These are phyloP conservation scores for Ustilago vetiveriae DNA, from an alignment of 1,284 basidiomycete species.

Conservation along the genomic window DNA sequence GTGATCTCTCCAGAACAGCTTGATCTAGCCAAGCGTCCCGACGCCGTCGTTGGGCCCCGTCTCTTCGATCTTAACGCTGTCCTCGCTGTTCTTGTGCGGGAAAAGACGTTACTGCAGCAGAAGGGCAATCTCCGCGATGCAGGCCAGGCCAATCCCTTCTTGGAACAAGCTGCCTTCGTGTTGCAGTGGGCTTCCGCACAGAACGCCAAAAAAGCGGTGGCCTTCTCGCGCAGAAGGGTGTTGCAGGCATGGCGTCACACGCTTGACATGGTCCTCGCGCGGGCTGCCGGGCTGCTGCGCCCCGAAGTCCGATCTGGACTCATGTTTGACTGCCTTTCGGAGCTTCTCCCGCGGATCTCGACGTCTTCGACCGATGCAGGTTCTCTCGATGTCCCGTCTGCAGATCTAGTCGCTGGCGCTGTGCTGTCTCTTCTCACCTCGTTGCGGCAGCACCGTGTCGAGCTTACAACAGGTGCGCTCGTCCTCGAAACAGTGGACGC, in stretches of 20 bases:
- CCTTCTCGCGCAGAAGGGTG: constrained; percentile 48
- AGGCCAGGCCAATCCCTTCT: constrained; percentile 48
- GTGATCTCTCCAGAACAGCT: constrained; percentile 70
- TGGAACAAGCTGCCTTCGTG: constrained; percentile 53
- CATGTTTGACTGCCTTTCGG: constrained; percentile 60
- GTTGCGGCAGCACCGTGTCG: constrained; percentile 68
- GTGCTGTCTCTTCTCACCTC: constrained; percentile 84
- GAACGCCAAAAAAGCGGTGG: constrained; percentile 60
- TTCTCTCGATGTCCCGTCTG: constrained; percentile 74
- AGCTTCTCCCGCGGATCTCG: constrained; percentile 58
- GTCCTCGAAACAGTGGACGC: constrained; percentile 59
- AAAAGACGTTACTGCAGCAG: constrained; percentile 50
- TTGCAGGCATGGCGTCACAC: constrained; percentile 62
- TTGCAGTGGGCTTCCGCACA: constrained; percentile 59
- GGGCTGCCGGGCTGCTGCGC: constrained; percentile 53
- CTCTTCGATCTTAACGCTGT: constrained; percentile 80
- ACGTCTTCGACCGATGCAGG: constrained; percentile 47
- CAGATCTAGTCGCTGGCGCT: constrained; percentile 82
- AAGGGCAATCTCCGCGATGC: constrained; percentile 50
- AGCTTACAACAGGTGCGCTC: constrained; percentile 34
- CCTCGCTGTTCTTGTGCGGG: constrained; percentile 66
- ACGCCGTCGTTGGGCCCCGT: constrained; percentile 76
- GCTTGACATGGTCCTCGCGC: constrained; percentile 60
- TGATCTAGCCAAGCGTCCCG: constrained; percentile 78
- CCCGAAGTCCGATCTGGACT: constrained; percentile 52